phyloP scores from a whole-genome alignment of 202 grass and related monocot species.

The Sporobolus alterniflorus region DNA sequence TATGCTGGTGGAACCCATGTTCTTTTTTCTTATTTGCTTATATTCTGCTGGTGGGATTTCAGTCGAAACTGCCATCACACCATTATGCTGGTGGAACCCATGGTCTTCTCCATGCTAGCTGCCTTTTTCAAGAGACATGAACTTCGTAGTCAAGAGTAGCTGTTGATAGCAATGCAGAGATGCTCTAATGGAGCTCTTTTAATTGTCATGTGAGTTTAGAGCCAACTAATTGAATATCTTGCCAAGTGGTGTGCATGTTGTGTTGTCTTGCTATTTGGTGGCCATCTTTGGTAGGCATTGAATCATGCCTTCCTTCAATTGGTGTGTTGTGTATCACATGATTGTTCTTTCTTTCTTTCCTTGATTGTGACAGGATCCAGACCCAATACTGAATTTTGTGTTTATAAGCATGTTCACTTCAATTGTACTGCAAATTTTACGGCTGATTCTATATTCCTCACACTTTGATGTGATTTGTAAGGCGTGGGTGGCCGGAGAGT shows the following conservation, averaged over 20 bases:
- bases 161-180: not conserved
- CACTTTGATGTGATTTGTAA: constrained; percentile 38
- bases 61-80: not conserved
- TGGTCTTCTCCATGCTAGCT: not conserved
- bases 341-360: constrained; percentile 8
- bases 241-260: not conserved
- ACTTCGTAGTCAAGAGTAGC: not conserved
- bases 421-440: constrained; percentile 13
- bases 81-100: not conserved
- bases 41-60: not conserved
- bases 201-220: not conserved
- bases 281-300: constrained; percentile 25
- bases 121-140: not conserved
- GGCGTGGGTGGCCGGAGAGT: constrained; percentile 87
- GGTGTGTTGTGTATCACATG: constrained; percentile 17
- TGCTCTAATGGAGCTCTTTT: not conserved
- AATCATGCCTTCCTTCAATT: constrained; percentile 22
- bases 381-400: not conserved
- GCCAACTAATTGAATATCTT: not conserved
- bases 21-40: not conserved
- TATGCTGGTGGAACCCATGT: not conserved
- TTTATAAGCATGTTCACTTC: constrained; percentile 24
- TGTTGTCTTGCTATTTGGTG: not conserved
- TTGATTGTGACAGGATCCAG: not conserved
- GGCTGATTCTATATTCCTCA: constrained; percentile 24